phyloP scores from a whole-genome alignment of 2,329 filamentous ascomycete genomes.

The Parafenestella ontariensis region DNA sequence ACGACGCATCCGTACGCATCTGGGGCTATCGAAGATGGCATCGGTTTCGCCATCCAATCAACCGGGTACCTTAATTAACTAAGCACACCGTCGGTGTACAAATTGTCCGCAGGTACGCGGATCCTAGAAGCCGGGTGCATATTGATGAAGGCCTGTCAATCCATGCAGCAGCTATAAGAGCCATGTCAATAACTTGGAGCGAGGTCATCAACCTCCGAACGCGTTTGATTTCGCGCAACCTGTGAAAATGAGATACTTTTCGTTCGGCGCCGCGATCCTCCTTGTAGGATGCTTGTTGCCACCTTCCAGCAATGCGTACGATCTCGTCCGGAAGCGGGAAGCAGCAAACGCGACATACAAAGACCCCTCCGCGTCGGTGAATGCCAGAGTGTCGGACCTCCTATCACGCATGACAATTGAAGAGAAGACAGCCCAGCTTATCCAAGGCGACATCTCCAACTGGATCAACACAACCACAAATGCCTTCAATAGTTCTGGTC shows the following conservation, averaged over 20 bases:
- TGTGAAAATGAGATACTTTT: conserved; percentile 18
- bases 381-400: conserved; percentile 71
- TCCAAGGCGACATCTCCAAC: conserved; percentile 71
- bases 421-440: conserved; percentile 74
- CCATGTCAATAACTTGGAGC: not conserved
- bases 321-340: conserved; percentile 35
- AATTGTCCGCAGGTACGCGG: conserved; percentile 19
- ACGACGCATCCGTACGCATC: not conserved
- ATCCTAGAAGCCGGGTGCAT: not conserved
- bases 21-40: conserved; percentile 2
- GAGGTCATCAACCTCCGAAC: not conserved
- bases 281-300: conserved; percentile 21
- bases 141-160: not conserved
- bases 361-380: conserved; percentile 66
- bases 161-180: conserved; percentile 18
- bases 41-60: conserved; percentile 3
- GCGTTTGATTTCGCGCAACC: not conserved
- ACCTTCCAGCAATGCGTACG: conserved; percentile 26
- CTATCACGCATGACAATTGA: conserved; percentile 75
- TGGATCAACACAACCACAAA: conserved; percentile 75
- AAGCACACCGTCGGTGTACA: conserved; percentile 13
- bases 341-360: conserved; percentile 61
- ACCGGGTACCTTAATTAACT: conserved; percentile 21
- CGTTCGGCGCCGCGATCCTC: conserved; percentile 19
- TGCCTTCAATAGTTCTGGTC: conserved; percentile 70